Base-by-base conservation (phyloP, 2,329 filamentous ascomycete species). In the Ascochyta lentis region DNA sequence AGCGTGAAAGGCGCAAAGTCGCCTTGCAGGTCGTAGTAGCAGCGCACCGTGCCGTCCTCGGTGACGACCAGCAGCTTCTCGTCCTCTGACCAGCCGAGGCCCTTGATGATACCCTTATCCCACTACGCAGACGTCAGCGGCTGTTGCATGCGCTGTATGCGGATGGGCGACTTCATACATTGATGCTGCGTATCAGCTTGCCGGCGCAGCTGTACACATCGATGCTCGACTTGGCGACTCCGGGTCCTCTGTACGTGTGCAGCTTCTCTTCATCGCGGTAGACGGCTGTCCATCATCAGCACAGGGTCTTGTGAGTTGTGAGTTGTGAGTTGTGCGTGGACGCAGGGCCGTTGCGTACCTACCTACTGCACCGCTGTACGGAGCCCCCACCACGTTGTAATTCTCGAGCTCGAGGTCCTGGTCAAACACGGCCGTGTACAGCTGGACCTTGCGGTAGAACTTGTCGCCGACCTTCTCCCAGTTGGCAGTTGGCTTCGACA, bases 1-100 rank as follows among this genome's bases (percentile, higher is more conserved):
- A 99, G 81, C 1, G 91, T 93, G 76, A 98, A 99, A 55, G 96
- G 93, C 15, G 89, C 91, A 72, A 99, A 99, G 72, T 98, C 94
- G 59, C 90, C 91, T 74, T 96, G 90, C n/a, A 99, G 80, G 69
- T 95, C 91, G 73, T 92, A 87, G 71, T 93, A 97, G 75, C 92
- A 95, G 57, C 93, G 85, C 39, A 98, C 94, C 1, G 88, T 94
- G 23, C 95, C 95, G 70, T 99, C 94, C 49, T 90, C 86, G 9
- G 92, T 91, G 47, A 98, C 87, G 0, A 97, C 89, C 4, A 99
- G 80, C 42, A 99, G 83, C 72, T 90, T 89, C 81, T 99, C 95
- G 63, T 97, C 92, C 69, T 96, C 94, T 19, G 93, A 96, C 95
- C 95, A 99, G 31, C 95, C 95, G 19, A 99, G 83, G 2, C 91